Base-by-base conservation (phyloP, 2,329 filamentous ascomycete species). In the Cercospora sp. region DNA sequence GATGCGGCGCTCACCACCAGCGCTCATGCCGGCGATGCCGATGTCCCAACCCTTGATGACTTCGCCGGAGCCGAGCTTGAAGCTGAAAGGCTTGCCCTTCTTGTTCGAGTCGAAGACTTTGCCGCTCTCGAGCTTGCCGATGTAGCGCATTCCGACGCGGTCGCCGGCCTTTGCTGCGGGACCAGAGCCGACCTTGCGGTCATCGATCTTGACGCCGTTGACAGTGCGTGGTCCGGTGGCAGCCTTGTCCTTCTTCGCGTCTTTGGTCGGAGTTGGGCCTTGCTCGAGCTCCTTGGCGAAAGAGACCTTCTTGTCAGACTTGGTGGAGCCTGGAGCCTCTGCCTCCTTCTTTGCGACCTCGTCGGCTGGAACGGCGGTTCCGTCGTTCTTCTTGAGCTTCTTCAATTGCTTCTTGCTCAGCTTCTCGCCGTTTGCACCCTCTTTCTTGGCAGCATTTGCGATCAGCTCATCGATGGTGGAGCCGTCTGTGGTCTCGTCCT, bases 41-140 rank as follows among this genome's bases (percentile, higher is more conserved):
- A 98, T 88, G 80, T 99, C 96, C 96, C 95, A 98, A 74, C 95
- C 95, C 87, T 96, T 95, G 85, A 99, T 99, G 77, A 99, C 96
- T 81, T 98, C 92, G 70, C 94, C 94, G 79, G 90, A 89, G 75
- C 95, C 96, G 30, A 96, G 89, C 86, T 94, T 96, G 89, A 98
- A 98, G 74, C 87, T 87, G 85, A 99, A 99, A 67, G 96, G 94
- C 85, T 96, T 94, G 77, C 95, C 95, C 85, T 96, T 97, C 87
- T 98, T 99, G 87, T 99, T 98, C 81, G 91, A 87, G 82, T 98
- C 94, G 78, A 99, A 99, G 74, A 96, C 89, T 84, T 97, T 96
- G 82, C 93, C 93, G 81, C 90, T 87, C 70, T 95, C 70, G 65
- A 85, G 91, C 87, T 99, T 99, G 81, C 95, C 95, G 76, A 99